Evolutionary conservation across 176 grass and related monocot species (phyloP).

Genomic region (Bonia amplexicaulis): DNA sequence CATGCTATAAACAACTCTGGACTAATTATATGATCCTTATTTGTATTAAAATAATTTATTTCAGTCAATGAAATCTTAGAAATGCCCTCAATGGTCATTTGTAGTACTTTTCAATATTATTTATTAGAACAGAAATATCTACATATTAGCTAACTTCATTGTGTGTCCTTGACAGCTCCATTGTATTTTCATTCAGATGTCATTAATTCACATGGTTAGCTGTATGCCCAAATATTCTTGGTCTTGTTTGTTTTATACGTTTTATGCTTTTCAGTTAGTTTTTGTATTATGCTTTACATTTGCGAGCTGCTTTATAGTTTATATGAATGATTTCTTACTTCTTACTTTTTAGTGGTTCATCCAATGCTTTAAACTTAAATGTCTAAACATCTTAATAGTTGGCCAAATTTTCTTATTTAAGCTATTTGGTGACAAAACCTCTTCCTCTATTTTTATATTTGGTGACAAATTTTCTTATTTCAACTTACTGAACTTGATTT

Average conservation of each 20-base stretch:
- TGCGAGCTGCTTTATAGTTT: background rate
- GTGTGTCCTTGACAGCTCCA: background rate
- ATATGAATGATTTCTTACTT: background rate
- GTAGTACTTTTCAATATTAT: background rate
- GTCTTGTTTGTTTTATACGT: background rate
- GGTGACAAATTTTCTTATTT: no score
- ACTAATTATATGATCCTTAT: background rate
- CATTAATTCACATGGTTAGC: background rate
- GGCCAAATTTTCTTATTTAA: background rate
- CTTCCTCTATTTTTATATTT: background rate
- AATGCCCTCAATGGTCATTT: background rate
- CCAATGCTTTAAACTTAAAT: background rate
- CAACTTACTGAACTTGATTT: background rate
- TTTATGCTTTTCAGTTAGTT: background rate
- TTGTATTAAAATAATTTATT: background rate
- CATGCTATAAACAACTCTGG: background rate
- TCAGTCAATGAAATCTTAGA: background rate
- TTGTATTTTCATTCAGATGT: background rate
- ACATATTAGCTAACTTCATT: background rate
- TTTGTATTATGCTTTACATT: background rate
- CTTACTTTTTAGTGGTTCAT: background rate
- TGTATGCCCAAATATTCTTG: background rate
- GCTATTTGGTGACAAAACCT: background rate
- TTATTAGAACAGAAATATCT: background rate
- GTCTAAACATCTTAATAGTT: background rate